Evolutionary conservation across 2,329 filamentous ascomycete species (phyloP), one percentile per base, ranked within the genome.

Genomic region (Coniochaeta sp.): DNA sequence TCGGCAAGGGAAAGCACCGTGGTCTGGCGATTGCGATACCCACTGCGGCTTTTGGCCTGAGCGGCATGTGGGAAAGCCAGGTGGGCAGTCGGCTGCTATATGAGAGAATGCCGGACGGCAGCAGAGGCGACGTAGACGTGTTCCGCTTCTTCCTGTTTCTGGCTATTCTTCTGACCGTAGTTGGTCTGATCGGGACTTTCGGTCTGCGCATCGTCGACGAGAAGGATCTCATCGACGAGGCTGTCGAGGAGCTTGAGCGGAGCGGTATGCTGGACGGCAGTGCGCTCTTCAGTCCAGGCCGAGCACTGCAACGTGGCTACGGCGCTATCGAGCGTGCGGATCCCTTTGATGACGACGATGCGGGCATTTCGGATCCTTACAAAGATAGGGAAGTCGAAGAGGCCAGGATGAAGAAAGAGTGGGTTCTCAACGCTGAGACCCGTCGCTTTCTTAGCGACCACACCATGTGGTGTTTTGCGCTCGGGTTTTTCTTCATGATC

Each of bases 51-150:
- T 96, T 97, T 71, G 95, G 95, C 0, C 74, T 99, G 60, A 96
- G 93, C 70, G 92, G 93, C 55, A 93, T 99, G 89, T 96, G 95
- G 90, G 82, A 95, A 75, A 96, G 91, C 68, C 93, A 98, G 76
- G 77, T 96, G 26, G 93, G 89, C 32, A 93, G 87, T 66, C 84
- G 87, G 58, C 70, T 96, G 58, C 82, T 98, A 44, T 90, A 86
- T 71, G 90, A 93, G 72, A 81, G 70, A 59, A 78, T 78, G 8
- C 79, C 84, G 0, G 85, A 90, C 62, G 90, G 90, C 4, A 79
- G 76, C 40, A 80, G 76, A 67, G 79, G 86, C 62, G 79, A 90
- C 71, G 73, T 90, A 68, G 78, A 89, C 71, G 93, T 97, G 2
- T 93, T 91, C 70, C 84, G 83, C 62, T 97, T 92, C 77, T 99